phyloP scores from a whole-genome alignment of 495 filamentous ascomycete species.

The Daldinia bambusicola region DNA sequence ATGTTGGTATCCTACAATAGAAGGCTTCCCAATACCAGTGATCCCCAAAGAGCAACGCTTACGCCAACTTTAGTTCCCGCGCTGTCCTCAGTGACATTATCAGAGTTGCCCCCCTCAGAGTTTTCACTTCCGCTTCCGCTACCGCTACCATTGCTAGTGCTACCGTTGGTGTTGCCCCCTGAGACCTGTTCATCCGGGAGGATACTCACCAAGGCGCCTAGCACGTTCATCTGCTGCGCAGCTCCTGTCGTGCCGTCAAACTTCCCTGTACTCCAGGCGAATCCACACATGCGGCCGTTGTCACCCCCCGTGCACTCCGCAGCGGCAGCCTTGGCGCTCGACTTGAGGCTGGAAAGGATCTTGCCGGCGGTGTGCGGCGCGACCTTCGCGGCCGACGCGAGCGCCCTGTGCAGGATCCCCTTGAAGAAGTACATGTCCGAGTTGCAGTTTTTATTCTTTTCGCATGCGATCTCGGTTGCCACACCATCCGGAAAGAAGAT shows the following conservation, averaged over 20 bases:
- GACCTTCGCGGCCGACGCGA: constrained; percentile 71
- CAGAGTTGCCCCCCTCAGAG: neutral
- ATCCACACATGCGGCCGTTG: constrained; percentile 69
- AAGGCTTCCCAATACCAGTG: constrained; percentile 15
- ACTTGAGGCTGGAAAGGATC: constrained; percentile 71
- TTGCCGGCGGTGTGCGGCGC: constrained; percentile 69
- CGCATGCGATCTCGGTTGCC: constrained; percentile 70
- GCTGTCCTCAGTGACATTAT: neutral
- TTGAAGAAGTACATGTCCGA: constrained; percentile 81
- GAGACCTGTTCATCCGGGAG: constrained; percentile 51
- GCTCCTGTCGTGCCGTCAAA: constrained; percentile 57
- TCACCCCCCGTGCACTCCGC: constrained; percentile 68
- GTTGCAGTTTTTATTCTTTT: constrained; percentile 65
- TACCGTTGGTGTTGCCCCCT: constrained; percentile 50
- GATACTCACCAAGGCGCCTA: constrained; percentile 65
- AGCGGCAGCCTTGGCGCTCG: constrained; percentile 73
- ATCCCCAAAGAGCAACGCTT: constrained; percentile 7
- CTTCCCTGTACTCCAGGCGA: constrained; percentile 63
- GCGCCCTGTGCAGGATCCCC: constrained; percentile 77
- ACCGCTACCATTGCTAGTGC: constrained; percentile 47
- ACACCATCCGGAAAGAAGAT: constrained; percentile 66
- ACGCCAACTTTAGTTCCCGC: constrained; percentile 11
- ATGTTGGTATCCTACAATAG: constrained; percentile 11
- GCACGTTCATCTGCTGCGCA: constrained; percentile 66
- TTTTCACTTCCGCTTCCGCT: neutral